phyloP scores from a whole-genome alignment of 2,329 filamentous ascomycete genomes.

The Myotisia sp. region DNA sequence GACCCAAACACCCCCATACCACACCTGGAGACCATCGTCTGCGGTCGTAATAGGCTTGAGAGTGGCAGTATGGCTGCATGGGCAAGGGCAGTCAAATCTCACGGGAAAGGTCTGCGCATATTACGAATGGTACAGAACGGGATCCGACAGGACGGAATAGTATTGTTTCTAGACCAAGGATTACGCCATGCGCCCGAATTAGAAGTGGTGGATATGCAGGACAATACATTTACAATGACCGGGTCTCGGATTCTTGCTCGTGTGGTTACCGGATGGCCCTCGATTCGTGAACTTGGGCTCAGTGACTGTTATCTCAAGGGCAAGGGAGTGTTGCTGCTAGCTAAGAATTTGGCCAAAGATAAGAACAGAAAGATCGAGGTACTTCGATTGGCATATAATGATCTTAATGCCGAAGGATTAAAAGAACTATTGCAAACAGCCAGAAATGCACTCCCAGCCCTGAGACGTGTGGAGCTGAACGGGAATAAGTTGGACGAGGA shows the following conservation, averaged over 20 bases:
- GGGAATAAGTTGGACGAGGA: conserved; percentile 91
- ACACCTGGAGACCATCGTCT: conserved; percentile 88
- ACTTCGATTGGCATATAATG: conserved; percentile 82
- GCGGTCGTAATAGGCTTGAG: conserved; percentile 87
- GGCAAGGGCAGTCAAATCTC: conserved; percentile 73
- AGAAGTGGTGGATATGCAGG: conserved; percentile 74
- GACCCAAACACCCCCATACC: conserved; percentile 49
- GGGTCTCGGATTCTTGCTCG: conserved; percentile 66
- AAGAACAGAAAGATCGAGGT: conserved; percentile 67
- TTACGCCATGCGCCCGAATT: conserved; percentile 56
- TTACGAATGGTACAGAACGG: conserved; percentile 99
- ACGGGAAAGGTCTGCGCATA: conserved; percentile 59
- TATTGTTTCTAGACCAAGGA: conserved; percentile 63
- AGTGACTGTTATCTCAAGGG: conserved; percentile 74
- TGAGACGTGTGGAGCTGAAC: conserved; percentile 84
- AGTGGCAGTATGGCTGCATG: conserved; percentile 93
- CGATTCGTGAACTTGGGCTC: conserved; percentile 69
- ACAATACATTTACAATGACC: conserved; percentile 84
- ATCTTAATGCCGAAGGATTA: conserved; percentile 66
- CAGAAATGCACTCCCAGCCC: conserved; percentile 52
- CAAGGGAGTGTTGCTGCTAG: conserved; percentile 61
- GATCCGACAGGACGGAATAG: conserved; percentile 86
- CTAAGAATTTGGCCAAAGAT: conserved; percentile 56
- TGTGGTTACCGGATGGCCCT: conserved; percentile 59
- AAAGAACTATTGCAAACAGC: conserved; percentile 56